These are phyloP conservation scores for Aeminium ludgeri DNA, from an alignment of 495 filamentous ascomycete species.

Conservation along the genomic window DNA sequence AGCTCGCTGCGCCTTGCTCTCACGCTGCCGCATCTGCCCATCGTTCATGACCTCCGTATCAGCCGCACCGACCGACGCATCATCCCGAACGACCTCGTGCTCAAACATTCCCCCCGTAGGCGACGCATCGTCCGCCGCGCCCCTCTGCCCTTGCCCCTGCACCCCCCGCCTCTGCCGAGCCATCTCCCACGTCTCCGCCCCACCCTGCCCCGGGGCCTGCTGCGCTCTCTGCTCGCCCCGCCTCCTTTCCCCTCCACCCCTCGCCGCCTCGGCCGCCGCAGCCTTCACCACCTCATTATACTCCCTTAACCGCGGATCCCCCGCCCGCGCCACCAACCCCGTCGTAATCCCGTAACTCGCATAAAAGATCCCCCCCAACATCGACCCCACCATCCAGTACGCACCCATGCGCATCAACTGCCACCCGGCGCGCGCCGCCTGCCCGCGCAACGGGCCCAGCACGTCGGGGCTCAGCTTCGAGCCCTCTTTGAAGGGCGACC, in stretches of 20 bases:
- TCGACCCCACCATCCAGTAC: conserved; percentile 10
- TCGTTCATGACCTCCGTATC: conserved; percentile 10
- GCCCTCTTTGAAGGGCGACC: conserved; percentile 13
- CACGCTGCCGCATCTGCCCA: conserved; percentile 3
- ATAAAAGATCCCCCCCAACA: conserved; percentile 13
- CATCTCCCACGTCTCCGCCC: conserved; percentile 14
- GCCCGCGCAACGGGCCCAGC: conserved; percentile 13
- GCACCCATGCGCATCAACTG: conserved; percentile 2
- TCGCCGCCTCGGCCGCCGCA: not conserved
- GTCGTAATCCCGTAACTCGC: conserved; percentile 7
- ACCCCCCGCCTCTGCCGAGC: conserved; percentile 13
- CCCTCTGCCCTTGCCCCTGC: not conserved
- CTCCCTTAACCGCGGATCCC: conserved; percentile 18
- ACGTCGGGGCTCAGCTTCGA: conserved; percentile 8
- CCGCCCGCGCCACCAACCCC: not conserved
- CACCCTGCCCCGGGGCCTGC: not conserved
- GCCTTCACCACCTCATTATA: conserved; percentile 13
- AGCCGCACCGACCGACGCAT: not conserved
- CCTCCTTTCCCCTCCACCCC: too few species aligned
- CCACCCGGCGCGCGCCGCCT: conserved; percentile 14
- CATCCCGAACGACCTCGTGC: not conserved
- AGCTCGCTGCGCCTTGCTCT: too few species aligned
- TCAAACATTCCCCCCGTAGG: conserved; percentile 12
- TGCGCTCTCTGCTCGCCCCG: too few species aligned
- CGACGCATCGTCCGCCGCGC: conserved; percentile 9